Percentiles rank a stretch among this genome's conserved stretches.
phyloP scores from a whole-genome alignment of 768 basidiomycete species.

The Hypsizygus marmoreus region DNA sequence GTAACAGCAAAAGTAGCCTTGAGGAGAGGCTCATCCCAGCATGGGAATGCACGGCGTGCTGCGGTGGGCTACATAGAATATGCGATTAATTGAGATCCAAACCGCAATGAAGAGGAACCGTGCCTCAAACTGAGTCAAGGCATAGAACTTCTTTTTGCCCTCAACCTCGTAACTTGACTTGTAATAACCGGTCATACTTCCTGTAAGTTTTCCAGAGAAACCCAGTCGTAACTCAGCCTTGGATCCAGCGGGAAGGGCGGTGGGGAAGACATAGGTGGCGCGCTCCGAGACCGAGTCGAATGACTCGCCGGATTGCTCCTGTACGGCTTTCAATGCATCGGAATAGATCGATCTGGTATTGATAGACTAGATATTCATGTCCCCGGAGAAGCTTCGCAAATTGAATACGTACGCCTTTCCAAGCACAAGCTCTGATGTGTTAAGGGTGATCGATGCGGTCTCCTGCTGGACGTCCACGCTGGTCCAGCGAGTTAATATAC shows the following conservation, averaged over 20 bases:
- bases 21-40: constrained; percentile 91
- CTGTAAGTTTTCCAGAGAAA: constrained; percentile 70
- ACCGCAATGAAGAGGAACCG: constrained; percentile 3
- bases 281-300: constrained; percentile 69
- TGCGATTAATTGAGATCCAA: constrained; percentile 4
- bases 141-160: constrained; percentile 65
- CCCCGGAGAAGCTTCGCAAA: neutral
- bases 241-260: constrained; percentile 61
- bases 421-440: constrained; percentile 62
- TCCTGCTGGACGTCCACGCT: constrained; percentile 67
- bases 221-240: constrained; percentile 70
- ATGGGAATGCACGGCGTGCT: constrained; percentile 81
- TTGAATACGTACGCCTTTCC: constrained; percentile 45
- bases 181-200: constrained; percentile 85
- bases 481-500: constrained; percentile 2
- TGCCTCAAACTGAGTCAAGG: constrained; percentile 90
- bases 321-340: constrained; percentile 51
- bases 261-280: constrained; percentile 58
- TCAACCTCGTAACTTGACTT: constrained; percentile 63
- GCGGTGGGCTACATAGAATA: constrained; percentile 65
- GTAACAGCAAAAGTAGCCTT: constrained; percentile 83
- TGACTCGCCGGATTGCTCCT: constrained; percentile 43
- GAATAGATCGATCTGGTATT: constrained; percentile 48
- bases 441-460: constrained; percentile 65
- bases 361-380: neutral